phyloP scores from a whole-genome alignment of 2,329 filamentous ascomycete species.

The Blastomyces silverae region DNA sequence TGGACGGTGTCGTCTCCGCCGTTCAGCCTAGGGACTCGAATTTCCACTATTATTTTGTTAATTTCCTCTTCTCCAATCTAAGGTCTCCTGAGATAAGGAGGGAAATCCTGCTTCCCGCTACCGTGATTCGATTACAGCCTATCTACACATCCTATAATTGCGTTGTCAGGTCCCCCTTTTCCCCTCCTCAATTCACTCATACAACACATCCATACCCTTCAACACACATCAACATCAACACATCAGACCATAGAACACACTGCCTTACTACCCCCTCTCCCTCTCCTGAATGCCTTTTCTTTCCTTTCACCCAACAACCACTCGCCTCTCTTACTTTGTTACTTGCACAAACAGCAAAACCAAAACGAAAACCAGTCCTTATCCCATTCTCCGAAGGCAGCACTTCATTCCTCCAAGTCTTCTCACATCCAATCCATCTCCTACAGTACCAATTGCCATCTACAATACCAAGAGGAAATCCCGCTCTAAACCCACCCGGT shows the following conservation, averaged over 20 bases:
- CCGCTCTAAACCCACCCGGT: background rate
- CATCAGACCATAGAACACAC: constrained; percentile 17
- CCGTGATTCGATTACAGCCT: background rate
- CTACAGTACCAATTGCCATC: background rate
- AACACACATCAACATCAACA: constrained; percentile 2
- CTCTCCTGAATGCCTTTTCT: constrained; percentile 18
- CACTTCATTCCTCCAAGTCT: background rate
- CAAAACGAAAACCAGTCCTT: constrained; percentile 1
- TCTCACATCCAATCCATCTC: background rate
- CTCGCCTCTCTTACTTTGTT: background rate
- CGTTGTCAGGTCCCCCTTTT: background rate
- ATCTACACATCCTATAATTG: background rate
- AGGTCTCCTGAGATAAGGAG: background rate
- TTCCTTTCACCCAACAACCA: constrained; percentile 16
- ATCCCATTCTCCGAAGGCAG: too few relatives aligned
- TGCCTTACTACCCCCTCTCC: constrained; percentile 14
- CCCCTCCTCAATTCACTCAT: background rate
- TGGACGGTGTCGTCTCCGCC: background rate
- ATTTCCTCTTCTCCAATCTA: background rate
- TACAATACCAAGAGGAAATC: background rate
- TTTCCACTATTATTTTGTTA: background rate
- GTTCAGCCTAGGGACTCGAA: background rate
- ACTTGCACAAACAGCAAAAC: background rate
- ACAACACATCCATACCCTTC: background rate
- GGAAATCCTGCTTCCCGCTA: too few relatives aligned